A percentile compares a stretch with the other conserved stretches of the same genome.
Conservation (phyloP, 2,329 filamentous ascomycete species). For the Xylaria sp. region DNA sequence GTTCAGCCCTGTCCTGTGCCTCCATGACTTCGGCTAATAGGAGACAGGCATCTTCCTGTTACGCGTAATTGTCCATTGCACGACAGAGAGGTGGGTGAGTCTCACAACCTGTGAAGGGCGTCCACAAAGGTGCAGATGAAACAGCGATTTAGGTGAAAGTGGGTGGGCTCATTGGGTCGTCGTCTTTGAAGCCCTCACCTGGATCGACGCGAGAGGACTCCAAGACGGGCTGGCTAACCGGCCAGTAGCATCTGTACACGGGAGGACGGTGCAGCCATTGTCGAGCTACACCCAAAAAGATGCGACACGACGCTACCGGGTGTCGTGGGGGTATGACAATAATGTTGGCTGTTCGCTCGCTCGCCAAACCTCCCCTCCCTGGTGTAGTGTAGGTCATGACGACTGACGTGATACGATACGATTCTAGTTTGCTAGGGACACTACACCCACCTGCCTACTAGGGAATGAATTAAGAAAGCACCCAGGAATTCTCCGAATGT, state of each 20-base stretch:
- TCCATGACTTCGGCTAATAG: constrained; percentile 7
- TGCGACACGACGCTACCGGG: constrained; percentile 10
- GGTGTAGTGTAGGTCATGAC: no score
- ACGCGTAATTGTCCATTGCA: constrained; percentile 4
- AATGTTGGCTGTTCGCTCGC: not conserved
- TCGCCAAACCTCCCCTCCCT: not conserved
- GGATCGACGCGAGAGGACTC: not conserved
- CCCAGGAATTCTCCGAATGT: constrained; percentile 26
- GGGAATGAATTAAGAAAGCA: not conserved
- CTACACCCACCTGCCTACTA: constrained; percentile 8
- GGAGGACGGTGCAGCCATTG: constrained; percentile 6
- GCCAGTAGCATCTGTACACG: not conserved
- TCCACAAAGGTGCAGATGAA: constrained; percentile 14
- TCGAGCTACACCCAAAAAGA: constrained; percentile 6
- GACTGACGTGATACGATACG: constrained; percentile 11
- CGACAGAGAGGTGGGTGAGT: constrained; percentile 8
- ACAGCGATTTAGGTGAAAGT: not conserved
- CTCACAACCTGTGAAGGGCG: constrained; percentile 4
- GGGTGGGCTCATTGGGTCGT: not conserved
- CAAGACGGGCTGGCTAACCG: not conserved
- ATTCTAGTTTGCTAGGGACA: not conserved
- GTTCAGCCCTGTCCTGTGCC: not conserved
- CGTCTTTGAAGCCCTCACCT: not conserved
- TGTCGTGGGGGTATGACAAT: constrained; percentile 16
- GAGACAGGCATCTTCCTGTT: not conserved